phyloP scores from a whole-genome alignment of 1,139 yeast genomes.

The Groenewaldozyma sp. region DNA sequence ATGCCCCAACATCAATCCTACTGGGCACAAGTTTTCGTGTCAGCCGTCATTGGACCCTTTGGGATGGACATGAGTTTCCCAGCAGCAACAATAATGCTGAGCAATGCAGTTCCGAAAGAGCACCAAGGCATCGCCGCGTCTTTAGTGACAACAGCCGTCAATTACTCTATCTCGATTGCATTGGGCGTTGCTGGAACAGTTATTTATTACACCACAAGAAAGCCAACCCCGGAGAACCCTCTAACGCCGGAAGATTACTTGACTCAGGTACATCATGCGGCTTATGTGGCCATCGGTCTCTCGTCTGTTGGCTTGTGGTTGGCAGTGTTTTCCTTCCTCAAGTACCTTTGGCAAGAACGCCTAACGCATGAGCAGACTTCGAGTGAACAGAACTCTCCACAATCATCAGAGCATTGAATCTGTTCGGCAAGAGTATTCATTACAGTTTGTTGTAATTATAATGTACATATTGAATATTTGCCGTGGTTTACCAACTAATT shows the following conservation, averaged over 20 bases:
- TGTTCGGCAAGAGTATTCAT: too few species aligned
- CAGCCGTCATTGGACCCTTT: conserved; percentile 39
- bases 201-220: conserved; percentile 31
- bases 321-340: not conserved
- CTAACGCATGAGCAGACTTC: too few species aligned
- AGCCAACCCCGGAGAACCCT: not conserved
- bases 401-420: too few species aligned
- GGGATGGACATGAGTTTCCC: conserved; percentile 67
- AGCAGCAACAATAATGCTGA: conserved; percentile 45
- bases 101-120: conserved; percentile 41
- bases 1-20: conserved; percentile 40
- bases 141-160: conserved; percentile 49
- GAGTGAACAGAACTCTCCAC: too few species aligned
- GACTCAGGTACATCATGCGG: not conserved
- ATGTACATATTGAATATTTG: too few species aligned
- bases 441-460: too few species aligned
- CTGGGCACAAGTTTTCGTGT: conserved; percentile 48
- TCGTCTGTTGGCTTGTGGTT: not conserved
- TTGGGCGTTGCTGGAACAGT: conserved; percentile 59
- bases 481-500: too few species aligned
- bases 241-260: not conserved
- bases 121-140: conserved; percentile 63
- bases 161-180: conserved; percentile 55
- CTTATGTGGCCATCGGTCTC: not conserved
- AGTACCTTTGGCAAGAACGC: not conserved